These are phyloP conservation scores for Marchantia polymorpha DNA, from an alignment of 225 moss, liverwort and hornwort species.

Conservation along the genomic window DNA sequence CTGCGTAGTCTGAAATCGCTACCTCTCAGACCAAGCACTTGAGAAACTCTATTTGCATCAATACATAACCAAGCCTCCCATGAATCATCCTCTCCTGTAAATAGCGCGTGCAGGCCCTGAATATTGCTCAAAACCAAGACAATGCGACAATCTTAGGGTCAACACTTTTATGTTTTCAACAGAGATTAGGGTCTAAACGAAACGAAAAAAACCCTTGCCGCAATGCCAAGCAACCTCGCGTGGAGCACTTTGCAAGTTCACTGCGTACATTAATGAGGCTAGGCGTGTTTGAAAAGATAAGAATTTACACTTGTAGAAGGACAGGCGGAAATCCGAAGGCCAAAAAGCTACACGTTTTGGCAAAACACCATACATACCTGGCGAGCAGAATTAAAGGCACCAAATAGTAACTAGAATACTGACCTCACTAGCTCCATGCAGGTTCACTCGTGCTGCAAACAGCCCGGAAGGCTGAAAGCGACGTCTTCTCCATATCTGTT, in stretches of 20 bases:
- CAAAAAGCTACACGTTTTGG: not conserved
- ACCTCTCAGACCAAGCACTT: conserved; percentile 76
- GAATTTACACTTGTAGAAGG: not conserved
- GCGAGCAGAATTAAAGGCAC: not conserved
- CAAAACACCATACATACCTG: not conserved
- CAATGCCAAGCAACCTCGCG: too few species aligned
- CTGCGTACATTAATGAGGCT: not conserved
- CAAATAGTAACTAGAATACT: conserved; percentile 18
- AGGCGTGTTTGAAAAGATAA: not conserved
- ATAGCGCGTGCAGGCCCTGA: conserved; percentile 96
- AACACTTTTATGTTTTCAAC: not conserved
- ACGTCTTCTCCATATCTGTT: conserved; percentile 89
- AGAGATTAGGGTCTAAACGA: too few species aligned
- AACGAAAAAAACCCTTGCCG: too few species aligned
- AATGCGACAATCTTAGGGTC: not conserved
- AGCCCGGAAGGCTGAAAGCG: conserved; percentile 91
- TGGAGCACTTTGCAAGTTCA: not conserved
- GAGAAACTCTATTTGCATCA: conserved; percentile 82
- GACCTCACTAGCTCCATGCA: conserved; percentile 86
- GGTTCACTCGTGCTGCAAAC: conserved; percentile 85
- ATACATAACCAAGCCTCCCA: conserved; percentile 94
- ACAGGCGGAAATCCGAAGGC: not conserved
- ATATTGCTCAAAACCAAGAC: not conserved
- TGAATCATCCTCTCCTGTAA: conserved; percentile 88
- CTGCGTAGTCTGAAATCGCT: conserved; percentile 84